Base-by-base conservation (phyloP, 1,284 basidiomycete species). In the Moniliella sp. region DNA sequence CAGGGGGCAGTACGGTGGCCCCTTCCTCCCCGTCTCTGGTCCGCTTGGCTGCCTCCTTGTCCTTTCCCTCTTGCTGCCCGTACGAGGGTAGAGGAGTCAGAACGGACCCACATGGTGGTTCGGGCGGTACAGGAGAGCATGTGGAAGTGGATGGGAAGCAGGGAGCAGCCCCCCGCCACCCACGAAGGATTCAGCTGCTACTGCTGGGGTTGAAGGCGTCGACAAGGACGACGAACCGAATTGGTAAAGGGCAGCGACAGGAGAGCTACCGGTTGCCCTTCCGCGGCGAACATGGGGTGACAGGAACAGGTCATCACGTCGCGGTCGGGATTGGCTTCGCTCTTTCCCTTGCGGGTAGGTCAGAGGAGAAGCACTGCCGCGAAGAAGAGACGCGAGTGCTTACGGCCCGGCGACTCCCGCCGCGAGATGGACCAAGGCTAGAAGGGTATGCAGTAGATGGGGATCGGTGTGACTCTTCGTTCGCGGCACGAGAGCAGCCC, bases 401-500 rank as follows among this genome's bases (percentile, higher is more conserved):
- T 7, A n/a, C 21, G 21, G 19, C 15, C 25, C 8, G 19, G 11
- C 25, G 31, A 32, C 32, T 50, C n/a, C n/a, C n/a, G n/a, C n/a
- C n/a, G n/a, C n/a, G n/a, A n/a, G n/a, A n/a, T n/a, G n/a, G n/a
- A n/a, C n/a, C n/a, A n/a, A n/a, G n/a, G n/a, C n/a, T n/a, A n/a
- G n/a, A n/a, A n/a, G n/a, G n/a, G n/a, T n/a, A n/a, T 46, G 28
- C 46, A 43, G 44, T 48, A 12, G 46, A 46, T 16, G 46, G 37
- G 9, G 57, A 47, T 1, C 69, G 67, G 8, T n/a, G 21, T n/a
- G n/a, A 25, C 64, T 63, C 4, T 72, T 60, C 1, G 70, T 70
- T 0, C 70, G 71, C 4, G 69, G 70, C 1, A 68, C 68, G 25
- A 72, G 51, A 1, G 70, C 69, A 3, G 69, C 69, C 48, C 72